Evolutionary conservation across 495 filamentous ascomycete species (phyloP).

Genomic region (Glonium stellatum): DNA sequence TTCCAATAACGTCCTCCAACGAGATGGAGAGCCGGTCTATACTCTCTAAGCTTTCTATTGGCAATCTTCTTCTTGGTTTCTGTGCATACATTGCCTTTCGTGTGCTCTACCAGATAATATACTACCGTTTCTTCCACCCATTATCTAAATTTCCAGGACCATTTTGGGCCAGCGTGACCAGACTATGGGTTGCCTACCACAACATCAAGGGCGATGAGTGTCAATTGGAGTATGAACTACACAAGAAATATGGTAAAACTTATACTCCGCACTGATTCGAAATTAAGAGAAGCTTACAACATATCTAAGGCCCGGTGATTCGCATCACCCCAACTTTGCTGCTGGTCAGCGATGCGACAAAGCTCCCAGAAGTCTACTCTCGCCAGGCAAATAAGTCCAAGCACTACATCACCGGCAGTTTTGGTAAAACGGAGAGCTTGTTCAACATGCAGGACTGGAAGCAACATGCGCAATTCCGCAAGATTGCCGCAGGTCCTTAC

Average conservation of each 20-base stretch:
- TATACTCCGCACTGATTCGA: background rate
- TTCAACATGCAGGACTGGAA: constrained; percentile 48
- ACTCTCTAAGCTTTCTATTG: constrained; percentile 7
- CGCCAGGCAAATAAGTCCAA: constrained; percentile 50
- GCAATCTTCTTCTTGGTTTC: constrained; percentile 13
- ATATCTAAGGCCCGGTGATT: constrained; percentile 17
- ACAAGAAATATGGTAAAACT: constrained; percentile 47
- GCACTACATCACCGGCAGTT: constrained; percentile 47
- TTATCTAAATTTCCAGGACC: constrained; percentile 47
- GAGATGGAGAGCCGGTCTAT: background rate
- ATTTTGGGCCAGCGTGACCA: constrained; percentile 47
- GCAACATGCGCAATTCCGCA: constrained; percentile 43
- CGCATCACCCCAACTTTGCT: constrained; percentile 35
- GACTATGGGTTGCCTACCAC: constrained; percentile 46
- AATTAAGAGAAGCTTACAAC: background rate
- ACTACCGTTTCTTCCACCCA: constrained; percentile 50
- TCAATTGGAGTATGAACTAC: constrained; percentile 36
- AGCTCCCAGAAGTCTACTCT: constrained; percentile 48
- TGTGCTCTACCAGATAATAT: constrained; percentile 31
- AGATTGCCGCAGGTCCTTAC: constrained; percentile 41
- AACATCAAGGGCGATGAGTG: constrained; percentile 42
- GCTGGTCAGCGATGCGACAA: constrained; percentile 31
- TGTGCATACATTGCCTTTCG: constrained; percentile 10
- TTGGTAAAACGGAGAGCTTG: constrained; percentile 43
- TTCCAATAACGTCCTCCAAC: background rate